Conservation (phyloP, 371 early-diverging fungal species). For the Choanephora cucurbitarum region DNA sequence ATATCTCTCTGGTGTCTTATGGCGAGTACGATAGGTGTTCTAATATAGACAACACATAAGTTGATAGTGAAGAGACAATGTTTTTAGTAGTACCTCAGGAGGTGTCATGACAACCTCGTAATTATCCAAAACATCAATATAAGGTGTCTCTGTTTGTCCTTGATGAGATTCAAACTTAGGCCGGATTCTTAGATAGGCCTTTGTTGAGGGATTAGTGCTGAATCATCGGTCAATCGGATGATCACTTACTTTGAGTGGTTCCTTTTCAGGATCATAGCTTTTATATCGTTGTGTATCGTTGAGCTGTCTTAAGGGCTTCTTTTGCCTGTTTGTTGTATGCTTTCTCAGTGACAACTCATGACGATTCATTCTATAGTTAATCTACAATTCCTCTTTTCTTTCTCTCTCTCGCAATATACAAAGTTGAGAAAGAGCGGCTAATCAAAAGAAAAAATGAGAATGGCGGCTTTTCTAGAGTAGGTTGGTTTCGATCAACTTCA, state of each 20-base stretch:
- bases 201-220: not conserved
- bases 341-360: not conserved
- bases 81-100: constrained; percentile 32
- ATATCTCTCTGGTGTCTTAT: constrained; percentile 54
- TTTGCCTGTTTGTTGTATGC: not conserved
- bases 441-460: too few relatives aligned
- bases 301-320: not conserved
- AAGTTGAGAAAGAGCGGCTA: too few relatives aligned
- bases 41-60: constrained; percentile 11
- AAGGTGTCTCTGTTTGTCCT: constrained; percentile 23
- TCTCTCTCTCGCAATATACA: too few relatives aligned
- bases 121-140: constrained; percentile 47
- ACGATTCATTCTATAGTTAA: too few relatives aligned
- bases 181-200: constrained; percentile 52
- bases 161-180: constrained; percentile 22
- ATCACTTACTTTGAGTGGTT: constrained; percentile 10
- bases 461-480: too few relatives aligned
- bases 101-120: constrained; percentile 49
- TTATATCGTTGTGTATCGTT: constrained; percentile 5
- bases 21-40: constrained; percentile 41
- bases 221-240: too few relatives aligned
- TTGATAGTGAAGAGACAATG: not conserved
- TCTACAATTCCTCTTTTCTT: too few relatives aligned
- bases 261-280: constrained; percentile 15
- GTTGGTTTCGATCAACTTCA: too few relatives aligned